These are phyloP conservation scores for Fraxinus anomala DNA, from an alignment of 257 asterid genomes.

Conservation along the genomic window DNA sequence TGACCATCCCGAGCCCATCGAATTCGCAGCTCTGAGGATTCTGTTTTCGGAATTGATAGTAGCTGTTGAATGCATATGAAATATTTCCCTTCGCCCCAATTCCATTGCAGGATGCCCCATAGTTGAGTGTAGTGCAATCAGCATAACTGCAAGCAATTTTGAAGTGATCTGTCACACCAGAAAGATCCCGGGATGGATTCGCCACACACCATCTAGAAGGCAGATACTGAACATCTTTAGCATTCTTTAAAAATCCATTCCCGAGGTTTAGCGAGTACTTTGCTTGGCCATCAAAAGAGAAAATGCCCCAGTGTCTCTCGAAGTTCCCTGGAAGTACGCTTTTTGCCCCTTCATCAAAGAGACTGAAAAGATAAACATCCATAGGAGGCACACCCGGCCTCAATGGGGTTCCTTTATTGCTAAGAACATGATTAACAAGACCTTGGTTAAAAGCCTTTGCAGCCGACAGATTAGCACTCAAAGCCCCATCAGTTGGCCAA, in stretches of 20 bases:
- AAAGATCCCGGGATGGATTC: conserved; percentile 68
- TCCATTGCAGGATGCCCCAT: conserved; percentile 83
- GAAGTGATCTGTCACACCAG: conserved; percentile 57
- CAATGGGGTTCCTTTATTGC: conserved; percentile 75
- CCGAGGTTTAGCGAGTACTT: conserved; percentile 79
- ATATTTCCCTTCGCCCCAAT: conserved; percentile 81
- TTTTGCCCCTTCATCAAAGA: conserved; percentile 85
- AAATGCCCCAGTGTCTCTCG: conserved; percentile 95
- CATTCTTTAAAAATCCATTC: conserved; percentile 67
- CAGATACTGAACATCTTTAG: conserved; percentile 69
- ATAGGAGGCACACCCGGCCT: conserved; percentile 81
- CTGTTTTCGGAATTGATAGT: conserved; percentile 84
- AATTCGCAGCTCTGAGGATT: conserved; percentile 79
- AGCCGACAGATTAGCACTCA: conserved; percentile 74
- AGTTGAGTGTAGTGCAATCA: conserved; percentile 85
- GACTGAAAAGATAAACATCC: conserved; percentile 82
- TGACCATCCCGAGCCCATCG: conserved; percentile 91
- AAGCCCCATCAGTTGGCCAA: conserved; percentile 90
- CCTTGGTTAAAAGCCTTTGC: conserved; percentile 91
- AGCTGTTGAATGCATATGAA: conserved; percentile 91
- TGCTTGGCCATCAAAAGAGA: conserved; percentile 93
- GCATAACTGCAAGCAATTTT: conserved; percentile 80
- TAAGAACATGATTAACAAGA: conserved; percentile 55
- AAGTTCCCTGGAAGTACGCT: conserved; percentile 84
- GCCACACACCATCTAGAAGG: conserved; percentile 95